Evolutionary conservation across 306 rosid genomes (phyloP), one percentile per base, ranked within the genome.

Genomic region (Pachyrhizus erosus): DNA sequence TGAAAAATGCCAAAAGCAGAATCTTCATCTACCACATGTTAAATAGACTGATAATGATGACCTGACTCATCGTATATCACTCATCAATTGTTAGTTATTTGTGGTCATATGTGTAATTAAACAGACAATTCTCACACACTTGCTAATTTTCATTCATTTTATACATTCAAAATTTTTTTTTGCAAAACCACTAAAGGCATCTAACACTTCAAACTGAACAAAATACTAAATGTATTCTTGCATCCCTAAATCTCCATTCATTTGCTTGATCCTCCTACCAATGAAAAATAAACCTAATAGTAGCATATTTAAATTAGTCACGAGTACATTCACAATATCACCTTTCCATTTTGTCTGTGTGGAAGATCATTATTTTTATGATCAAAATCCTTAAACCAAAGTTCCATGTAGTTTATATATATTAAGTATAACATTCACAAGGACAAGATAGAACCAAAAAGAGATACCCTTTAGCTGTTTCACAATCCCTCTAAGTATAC

Each of bases 381-480:
- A 31, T 57, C 33, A 69, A 80, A 70, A 23, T 68, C 51, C 73
- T 73, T 40, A 21, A 42, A 74, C 51, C n/a, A 70, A 78, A 78
- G 77, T 29, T 43, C 5, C 40, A 70, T 14, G 55, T 48, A 48
- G 46, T 60, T 23, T 48, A 48, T 52, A 49, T 78, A 69, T 51
- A 12, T 26, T 13, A 7, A 34, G 73, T 55, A 78, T 68, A 73
- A 40, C 46, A 73, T 76, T 77, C 80, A 79, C 31, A 68, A 58
- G 75, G 65, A 69, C 3, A 58, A 71, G 86, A 67, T 18, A 64
- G 46, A 68, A 86, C 34, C 78, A 67, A 79, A 26, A 70, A 65
- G 68, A 8, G 49, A 78, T 79, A 96, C 99, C 99, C 84, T 86
- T 90, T 27, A 96, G 97, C 87, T 92, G 96, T 65, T 91, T 86